Percentiles rank a stretch among this genome's conserved stretches.
These are phyloP conservation scores for Fusarium tjaetaba DNA, from an alignment of 2,329 filamentous ascomycete species.

Conservation along the genomic window DNA sequence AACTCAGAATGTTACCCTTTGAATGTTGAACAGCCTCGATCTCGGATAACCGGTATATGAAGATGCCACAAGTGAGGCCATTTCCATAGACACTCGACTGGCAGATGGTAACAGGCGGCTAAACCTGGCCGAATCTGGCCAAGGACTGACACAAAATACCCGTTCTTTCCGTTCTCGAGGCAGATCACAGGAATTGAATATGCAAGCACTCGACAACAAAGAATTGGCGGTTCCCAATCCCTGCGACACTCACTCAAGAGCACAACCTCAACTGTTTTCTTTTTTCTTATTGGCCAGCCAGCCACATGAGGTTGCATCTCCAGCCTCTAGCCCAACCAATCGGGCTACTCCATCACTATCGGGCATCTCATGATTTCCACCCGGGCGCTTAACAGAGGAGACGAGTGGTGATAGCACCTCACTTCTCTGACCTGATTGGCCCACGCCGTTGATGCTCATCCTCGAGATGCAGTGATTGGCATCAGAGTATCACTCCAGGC, in stretches of 20 bases:
- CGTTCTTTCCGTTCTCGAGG: neutral
- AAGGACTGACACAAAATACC: neutral
- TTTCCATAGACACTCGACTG: slow-evolving; percentile 27
- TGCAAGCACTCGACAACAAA: slow-evolving; percentile 27
- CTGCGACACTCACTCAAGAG: slow-evolving; percentile 15
- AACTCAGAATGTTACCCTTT: neutral
- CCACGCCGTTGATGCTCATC: slow-evolving; percentile 3
- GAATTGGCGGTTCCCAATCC: slow-evolving; percentile 15
- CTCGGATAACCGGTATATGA: neutral
- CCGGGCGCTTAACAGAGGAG: slow-evolving; percentile 48
- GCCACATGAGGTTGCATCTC: slow-evolving; percentile 18
- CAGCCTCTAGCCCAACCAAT: slow-evolving; percentile 43
- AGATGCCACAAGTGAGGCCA: slow-evolving; percentile 23
- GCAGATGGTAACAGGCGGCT: slow-evolving; percentile 29
- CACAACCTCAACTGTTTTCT: slow-evolving; percentile 29
- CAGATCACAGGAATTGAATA: slow-evolving; percentile 20
- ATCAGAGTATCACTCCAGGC: slow-evolving; percentile 33
- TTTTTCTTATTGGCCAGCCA: slow-evolving; percentile 39
- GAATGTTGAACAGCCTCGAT: neutral
- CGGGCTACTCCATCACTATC: slow-evolving; percentile 23
- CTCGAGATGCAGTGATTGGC: slow-evolving; percentile 28
- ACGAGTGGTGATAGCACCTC: slow-evolving; percentile 29
- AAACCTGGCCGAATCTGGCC: slow-evolving; percentile 24
- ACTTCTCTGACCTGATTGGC: slow-evolving; percentile 43
- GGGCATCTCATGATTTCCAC: slow-evolving; percentile 37